Conservation (phyloP, 139 green algal genomes). For the Volvox africanus region DNA sequence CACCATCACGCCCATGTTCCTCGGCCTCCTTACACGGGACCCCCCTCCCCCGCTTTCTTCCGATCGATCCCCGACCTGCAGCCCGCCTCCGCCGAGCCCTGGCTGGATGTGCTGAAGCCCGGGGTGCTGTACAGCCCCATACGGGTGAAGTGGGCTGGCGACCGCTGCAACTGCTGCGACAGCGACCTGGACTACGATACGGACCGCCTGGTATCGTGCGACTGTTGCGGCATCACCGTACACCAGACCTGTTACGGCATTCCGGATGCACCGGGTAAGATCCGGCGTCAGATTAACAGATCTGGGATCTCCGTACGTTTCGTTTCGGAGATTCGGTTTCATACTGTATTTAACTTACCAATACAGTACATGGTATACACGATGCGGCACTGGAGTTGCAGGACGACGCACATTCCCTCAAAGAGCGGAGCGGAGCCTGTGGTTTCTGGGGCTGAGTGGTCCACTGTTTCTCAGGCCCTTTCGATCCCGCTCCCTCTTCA, state of each 20-base stretch:
- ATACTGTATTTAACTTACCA: too few relatives aligned
- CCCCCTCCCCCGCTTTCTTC: neutral
- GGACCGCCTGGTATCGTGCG: slow-evolving; percentile 92
- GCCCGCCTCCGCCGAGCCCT: slow-evolving; percentile 55
- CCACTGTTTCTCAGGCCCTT: too few relatives aligned
- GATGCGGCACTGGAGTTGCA: too few relatives aligned
- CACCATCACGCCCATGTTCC: neutral
- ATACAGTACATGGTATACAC: too few relatives aligned
- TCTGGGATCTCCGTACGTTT: too few relatives aligned
- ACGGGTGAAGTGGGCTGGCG: slow-evolving; percentile 70
- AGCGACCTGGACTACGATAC: slow-evolving; percentile 92
- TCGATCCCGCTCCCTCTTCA: too few relatives aligned
- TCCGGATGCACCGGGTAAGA: slow-evolving; percentile 70
- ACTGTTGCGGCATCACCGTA: slow-evolving; percentile 87
- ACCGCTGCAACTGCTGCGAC: slow-evolving; percentile 87
- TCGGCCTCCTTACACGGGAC: neutral
- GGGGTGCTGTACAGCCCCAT: slow-evolving; percentile 51
- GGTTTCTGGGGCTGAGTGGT: too few relatives aligned
- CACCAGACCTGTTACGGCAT: slow-evolving; percentile 96
- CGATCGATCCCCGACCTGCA: too few relatives aligned
- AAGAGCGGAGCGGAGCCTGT: too few relatives aligned
- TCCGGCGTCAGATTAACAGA: too few relatives aligned
- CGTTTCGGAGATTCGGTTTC: too few relatives aligned
- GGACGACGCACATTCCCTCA: too few relatives aligned
- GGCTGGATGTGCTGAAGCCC: slow-evolving; percentile 52